These are phyloP conservation scores for Fusarium nisikadoi DNA, from an alignment of 2,329 filamentous ascomycete genomes.

Conservation along the genomic window DNA sequence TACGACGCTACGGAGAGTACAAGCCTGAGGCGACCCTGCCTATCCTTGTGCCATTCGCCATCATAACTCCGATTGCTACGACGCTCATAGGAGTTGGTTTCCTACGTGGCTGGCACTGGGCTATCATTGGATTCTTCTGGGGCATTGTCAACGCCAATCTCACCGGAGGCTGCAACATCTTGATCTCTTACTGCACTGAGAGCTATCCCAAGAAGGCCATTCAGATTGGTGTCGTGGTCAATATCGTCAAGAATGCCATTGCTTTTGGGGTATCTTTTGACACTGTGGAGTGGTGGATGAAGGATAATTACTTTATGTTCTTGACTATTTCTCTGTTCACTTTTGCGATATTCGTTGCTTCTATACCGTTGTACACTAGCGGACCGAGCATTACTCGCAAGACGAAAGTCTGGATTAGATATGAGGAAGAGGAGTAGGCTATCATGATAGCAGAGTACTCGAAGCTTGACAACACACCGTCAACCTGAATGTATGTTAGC, in stretches of 20 bases:
- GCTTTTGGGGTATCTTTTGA: neutral
- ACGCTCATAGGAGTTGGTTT: neutral
- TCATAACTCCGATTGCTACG: neutral
- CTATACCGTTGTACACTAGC: accelerated
- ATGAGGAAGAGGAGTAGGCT: neutral
- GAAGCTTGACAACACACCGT: too few relatives aligned
- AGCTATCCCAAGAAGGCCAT: neutral
- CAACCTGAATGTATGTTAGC: too few relatives aligned
- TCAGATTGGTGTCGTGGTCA: neutral
- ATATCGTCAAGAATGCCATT: neutral
- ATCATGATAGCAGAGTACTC: too few relatives aligned
- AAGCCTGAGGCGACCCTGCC: neutral
- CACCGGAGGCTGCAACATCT: neutral
- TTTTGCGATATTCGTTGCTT: neutral
- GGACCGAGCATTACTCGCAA: neutral
- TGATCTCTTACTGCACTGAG: neutral
- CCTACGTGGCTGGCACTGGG: neutral
- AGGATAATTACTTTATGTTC: neutral
- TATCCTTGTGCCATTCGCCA: neutral
- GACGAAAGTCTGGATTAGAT: accelerated
- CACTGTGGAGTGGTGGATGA: neutral
- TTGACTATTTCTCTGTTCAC: neutral
- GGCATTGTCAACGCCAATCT: neutral
- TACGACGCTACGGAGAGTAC: neutral
- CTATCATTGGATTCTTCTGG: neutral